Percentiles rank a stretch among this genome's conserved stretches.
phyloP scores from a whole-genome alignment of 2,329 filamentous ascomycete genomes.

The Talaromyces sp. region DNA sequence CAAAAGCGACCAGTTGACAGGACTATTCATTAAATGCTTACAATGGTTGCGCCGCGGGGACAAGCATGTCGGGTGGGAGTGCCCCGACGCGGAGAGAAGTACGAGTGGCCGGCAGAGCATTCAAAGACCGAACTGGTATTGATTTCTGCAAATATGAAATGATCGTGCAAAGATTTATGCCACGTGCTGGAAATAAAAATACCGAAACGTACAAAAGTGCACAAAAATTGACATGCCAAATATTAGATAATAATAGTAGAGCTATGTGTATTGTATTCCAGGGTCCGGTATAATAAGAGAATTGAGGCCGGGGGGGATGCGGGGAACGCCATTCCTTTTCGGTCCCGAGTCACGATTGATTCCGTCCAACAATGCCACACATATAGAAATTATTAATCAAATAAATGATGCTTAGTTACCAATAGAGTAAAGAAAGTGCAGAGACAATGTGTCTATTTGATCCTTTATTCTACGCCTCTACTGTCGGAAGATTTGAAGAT shows the following conservation, averaged over 20 bases:
- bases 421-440: not conserved
- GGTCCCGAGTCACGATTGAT: not conserved
- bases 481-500: not conserved
- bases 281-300: not conserved
- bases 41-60: not conserved
- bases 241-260: not conserved
- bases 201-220: not conserved
- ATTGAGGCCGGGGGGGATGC: not conserved
- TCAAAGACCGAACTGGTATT: not conserved
- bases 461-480: not conserved
- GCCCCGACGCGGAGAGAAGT: not conserved
- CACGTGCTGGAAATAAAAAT: not conserved
- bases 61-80: not conserved
- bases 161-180: not conserved
- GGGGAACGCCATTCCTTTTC: not conserved
- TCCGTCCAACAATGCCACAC: not conserved
- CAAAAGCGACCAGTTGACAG: not conserved
- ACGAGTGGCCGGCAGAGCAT: not conserved
- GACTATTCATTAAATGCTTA: not conserved
- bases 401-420: not conserved
- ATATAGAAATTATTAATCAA: not conserved
- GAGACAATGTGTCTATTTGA: not conserved
- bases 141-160: not conserved
- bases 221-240: not conserved
- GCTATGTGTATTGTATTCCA: not conserved